Conservation (phyloP, 2,329 filamentous ascomycete species). For the Fusarium beomiforme region DNA sequence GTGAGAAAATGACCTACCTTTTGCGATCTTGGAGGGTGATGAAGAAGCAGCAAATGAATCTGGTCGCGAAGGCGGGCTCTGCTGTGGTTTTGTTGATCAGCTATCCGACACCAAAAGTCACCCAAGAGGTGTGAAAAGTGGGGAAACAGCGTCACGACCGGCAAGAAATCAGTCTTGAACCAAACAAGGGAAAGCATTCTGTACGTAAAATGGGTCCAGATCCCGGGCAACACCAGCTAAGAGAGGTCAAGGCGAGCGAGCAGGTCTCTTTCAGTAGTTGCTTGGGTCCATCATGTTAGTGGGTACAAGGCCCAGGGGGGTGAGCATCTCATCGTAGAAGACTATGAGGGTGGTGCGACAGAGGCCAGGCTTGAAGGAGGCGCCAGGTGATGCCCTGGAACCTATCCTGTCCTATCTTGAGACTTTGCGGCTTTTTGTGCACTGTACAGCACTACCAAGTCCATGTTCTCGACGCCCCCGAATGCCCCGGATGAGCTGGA, state of each 20-base stretch:
- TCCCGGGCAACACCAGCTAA: slow-evolving; percentile 18
- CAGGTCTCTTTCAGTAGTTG: slow-evolving; percentile 31
- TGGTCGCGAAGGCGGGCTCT: slow-evolving; percentile 43
- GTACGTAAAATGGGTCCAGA: slow-evolving; percentile 21
- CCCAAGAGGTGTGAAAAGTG: slow-evolving; percentile 43
- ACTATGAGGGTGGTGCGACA: slow-evolving; percentile 5
- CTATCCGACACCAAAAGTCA: slow-evolving; percentile 37
- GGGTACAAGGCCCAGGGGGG: background rate
- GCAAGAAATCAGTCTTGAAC: slow-evolving; percentile 32
- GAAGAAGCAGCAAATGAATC: slow-evolving; percentile 42
- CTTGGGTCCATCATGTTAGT: slow-evolving; percentile 11
- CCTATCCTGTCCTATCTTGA: background rate
- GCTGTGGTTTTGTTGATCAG: slow-evolving; percentile 47
- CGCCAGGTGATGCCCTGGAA: background rate
- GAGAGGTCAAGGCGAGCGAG: slow-evolving; percentile 18
- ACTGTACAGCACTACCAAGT: slow-evolving; percentile 14
- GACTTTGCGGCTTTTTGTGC: slow-evolving; percentile 14
- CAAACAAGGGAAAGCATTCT: slow-evolving; percentile 18
- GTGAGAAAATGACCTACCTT: slow-evolving; percentile 36
- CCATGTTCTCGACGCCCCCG: background rate
- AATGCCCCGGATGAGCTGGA: slow-evolving; percentile 26
- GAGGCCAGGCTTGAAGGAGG: background rate
- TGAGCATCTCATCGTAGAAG: background rate
- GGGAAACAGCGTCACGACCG: slow-evolving; percentile 41
- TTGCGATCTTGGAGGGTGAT: slow-evolving; percentile 45